Evolutionary conservation across 306 rosid genomes (phyloP).

Genomic region (Ziziphus jujuba): DNA sequence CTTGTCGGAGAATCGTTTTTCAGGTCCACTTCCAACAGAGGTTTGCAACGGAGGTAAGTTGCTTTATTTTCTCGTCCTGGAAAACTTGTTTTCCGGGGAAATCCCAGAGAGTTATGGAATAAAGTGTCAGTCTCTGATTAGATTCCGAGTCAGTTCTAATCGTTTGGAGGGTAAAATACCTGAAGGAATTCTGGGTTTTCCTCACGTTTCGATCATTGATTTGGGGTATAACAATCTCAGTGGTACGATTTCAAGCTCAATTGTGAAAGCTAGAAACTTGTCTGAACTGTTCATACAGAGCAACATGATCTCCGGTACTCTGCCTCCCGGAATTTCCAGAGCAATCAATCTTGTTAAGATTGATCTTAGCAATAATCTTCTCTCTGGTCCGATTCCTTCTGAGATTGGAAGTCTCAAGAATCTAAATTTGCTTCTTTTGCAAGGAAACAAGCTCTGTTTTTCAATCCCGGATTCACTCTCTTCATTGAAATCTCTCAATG

Average conservation of each 20-base stretch:
- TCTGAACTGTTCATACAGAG: slow-evolving; percentile 81
- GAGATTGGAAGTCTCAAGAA: slow-evolving; percentile 69
- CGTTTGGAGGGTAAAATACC: slow-evolving; percentile 69
- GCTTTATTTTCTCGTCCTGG: slow-evolving; percentile 68
- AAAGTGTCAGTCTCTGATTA: slow-evolving; percentile 55
- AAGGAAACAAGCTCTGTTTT: slow-evolving; percentile 73
- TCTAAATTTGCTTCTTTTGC: slow-evolving; percentile 72
- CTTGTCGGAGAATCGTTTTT: slow-evolving; percentile 71
- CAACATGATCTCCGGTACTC: slow-evolving; percentile 69
- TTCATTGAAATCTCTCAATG: slow-evolving; percentile 64
- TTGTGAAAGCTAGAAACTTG: slow-evolving; percentile 60
- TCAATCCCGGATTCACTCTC: slow-evolving; percentile 77
- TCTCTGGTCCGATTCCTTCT: slow-evolving; percentile 78
- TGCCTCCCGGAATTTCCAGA: slow-evolving; percentile 67
- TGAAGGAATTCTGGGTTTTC: slow-evolving; percentile 58
- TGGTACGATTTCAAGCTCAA: slow-evolving; percentile 56
- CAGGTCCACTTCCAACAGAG: slow-evolving; percentile 74
- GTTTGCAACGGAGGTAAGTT: slow-evolving; percentile 70
- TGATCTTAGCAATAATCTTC: slow-evolving; percentile 76
- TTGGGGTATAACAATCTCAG: slow-evolving; percentile 60
- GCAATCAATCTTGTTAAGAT: slow-evolving; percentile 72
- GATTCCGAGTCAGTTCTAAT: slow-evolving; percentile 80
- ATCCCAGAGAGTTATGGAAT: slow-evolving; percentile 58
- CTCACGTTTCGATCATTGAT: slow-evolving; percentile 82
- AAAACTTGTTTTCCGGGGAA: slow-evolving; percentile 69